Conservation (phyloP, 2,329 filamentous ascomycete species). For the Ophiostoma triangulosporum region DNA sequence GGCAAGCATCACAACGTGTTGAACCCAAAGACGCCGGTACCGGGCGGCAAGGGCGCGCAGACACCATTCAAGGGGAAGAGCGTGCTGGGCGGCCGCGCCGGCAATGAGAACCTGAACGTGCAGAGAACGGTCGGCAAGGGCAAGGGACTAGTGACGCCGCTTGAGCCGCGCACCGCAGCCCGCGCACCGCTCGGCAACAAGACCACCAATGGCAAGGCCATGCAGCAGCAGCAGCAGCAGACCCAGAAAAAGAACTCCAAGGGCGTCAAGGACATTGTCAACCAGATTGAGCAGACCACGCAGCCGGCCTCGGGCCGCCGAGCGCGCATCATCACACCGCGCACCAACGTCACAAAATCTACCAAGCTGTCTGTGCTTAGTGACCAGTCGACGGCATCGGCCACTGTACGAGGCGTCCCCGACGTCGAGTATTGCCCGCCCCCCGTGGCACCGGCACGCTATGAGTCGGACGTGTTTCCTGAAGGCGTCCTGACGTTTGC, state of each 20-base stretch:
- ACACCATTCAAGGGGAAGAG: conserved; percentile 67
- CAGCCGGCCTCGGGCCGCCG: conserved; percentile 42
- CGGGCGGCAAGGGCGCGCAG: conserved; percentile 56
- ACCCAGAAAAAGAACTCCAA: conserved; percentile 15
- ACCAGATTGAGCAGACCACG: conserved; percentile 46
- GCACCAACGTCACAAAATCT: conserved; percentile 27
- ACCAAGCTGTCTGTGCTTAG: conserved; percentile 51
- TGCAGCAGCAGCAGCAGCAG: conserved; percentile 7
- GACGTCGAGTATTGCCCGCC: conserved; percentile 74
- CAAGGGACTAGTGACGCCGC: conserved; percentile 61
- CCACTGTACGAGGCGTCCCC: conserved; percentile 20
- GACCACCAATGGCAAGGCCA: conserved; percentile 77
- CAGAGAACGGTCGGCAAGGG: conserved; percentile 35
- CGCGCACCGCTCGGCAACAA: conserved; percentile 84
- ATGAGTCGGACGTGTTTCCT: conserved; percentile 57
- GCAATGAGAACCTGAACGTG: conserved; percentile 42
- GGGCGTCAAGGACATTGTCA: conserved; percentile 44
- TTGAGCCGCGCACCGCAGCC: conserved; percentile 38
- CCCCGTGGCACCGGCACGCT: conserved; percentile 44
- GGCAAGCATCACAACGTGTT: conserved; percentile 56
- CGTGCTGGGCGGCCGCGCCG: conserved; percentile 38
- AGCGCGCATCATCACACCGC: conserved; percentile 41
- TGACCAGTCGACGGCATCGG: neutral
- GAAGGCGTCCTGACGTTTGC: conserved; percentile 42
- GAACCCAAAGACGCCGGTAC: conserved; percentile 59